phyloP scores from a whole-genome alignment of 2,329 filamentous ascomycete genomes.

The Colletotrichum simmondsii region DNA sequence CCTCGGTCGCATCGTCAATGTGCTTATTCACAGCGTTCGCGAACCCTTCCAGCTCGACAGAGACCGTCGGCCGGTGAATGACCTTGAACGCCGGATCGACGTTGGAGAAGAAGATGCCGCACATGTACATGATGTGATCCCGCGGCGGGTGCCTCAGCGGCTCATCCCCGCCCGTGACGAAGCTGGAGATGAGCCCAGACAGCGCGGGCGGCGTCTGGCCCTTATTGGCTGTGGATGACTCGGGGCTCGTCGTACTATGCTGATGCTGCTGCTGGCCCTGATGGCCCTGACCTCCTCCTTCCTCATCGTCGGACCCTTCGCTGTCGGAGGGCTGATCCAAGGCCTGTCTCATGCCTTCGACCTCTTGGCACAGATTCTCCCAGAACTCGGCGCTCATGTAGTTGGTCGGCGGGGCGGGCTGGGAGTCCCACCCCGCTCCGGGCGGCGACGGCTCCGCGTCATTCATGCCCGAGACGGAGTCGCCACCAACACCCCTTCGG shows the following conservation, averaged over 20 bases:
- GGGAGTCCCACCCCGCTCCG: conserved; percentile 25
- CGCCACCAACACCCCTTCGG: conserved; percentile 25
- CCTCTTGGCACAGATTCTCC: conserved; percentile 54
- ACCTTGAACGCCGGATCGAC: conserved; percentile 58
- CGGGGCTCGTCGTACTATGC: conserved; percentile 40
- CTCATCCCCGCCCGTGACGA: conserved; percentile 4
- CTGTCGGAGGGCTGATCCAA: conserved; percentile 55
- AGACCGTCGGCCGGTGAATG: conserved; percentile 54
- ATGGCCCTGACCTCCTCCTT: not conserved
- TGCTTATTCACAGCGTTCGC: conserved; percentile 37
- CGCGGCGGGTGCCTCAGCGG: conserved; percentile 46
- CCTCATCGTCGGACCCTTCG: conserved; percentile 46
- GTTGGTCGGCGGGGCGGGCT: conserved; percentile 40
- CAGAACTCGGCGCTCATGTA: conserved; percentile 58
- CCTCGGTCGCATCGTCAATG: conserved; percentile 42
- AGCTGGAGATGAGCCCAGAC: conserved; percentile 39
- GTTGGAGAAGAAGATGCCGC: conserved; percentile 49
- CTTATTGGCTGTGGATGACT: conserved; percentile 37
- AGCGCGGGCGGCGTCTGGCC: conserved; percentile 37
- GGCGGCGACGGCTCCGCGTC: conserved; percentile 13
- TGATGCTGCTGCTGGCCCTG: not conserved
- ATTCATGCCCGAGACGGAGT: conserved; percentile 26
- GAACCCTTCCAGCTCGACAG: conserved; percentile 41
- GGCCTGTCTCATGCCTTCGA: conserved; percentile 56
- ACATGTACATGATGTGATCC: conserved; percentile 49